A percentile compares a stretch with the other conserved stretches of the same genome.
Conservation (phyloP, 306 rosid species). For the Pyrus pyrifolia region DNA sequence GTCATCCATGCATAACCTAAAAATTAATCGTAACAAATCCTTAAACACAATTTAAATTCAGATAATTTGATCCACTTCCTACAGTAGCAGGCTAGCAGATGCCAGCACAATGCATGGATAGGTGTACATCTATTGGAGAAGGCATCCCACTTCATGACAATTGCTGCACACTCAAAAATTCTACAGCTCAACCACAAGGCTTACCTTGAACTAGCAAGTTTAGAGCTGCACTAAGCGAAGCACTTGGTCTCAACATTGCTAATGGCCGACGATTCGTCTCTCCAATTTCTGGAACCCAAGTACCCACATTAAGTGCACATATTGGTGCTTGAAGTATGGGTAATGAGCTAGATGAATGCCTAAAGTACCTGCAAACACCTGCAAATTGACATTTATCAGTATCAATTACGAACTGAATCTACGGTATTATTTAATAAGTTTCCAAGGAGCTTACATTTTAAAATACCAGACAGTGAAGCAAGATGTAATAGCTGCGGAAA, state of each 20-base stretch:
- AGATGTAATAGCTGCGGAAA: slow-evolving; percentile 87
- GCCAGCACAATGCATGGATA: neutral
- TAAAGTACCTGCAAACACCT: slow-evolving; percentile 95
- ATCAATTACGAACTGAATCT: slow-evolving; percentile 1
- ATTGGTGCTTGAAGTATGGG: slow-evolving; percentile 89
- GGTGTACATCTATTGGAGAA: neutral
- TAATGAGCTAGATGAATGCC: slow-evolving; percentile 72
- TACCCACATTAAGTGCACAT: slow-evolving; percentile 78
- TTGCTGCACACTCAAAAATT: neutral
- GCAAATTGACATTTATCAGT: slow-evolving; percentile 44
- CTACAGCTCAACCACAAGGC: slow-evolving; percentile 9
- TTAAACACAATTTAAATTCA: neutral
- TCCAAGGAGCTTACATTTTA: slow-evolving; percentile 56
- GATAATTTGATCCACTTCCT: neutral
- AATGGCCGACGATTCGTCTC: slow-evolving; percentile 69
- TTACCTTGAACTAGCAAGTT: slow-evolving; percentile 80
- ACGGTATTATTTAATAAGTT: neutral
- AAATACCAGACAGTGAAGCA: slow-evolving; percentile 90
- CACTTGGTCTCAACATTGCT: slow-evolving; percentile 83
- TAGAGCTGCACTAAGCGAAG: slow-evolving; percentile 78
- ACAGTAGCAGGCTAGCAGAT: neutral
- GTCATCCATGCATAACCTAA: neutral
- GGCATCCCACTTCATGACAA: neutral
- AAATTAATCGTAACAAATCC: neutral
- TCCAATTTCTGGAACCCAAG: slow-evolving; percentile 97